Evolutionary conservation across 73 alveolate genomes (phyloP).

Genomic region (Tetrahymena borealis): DNA sequence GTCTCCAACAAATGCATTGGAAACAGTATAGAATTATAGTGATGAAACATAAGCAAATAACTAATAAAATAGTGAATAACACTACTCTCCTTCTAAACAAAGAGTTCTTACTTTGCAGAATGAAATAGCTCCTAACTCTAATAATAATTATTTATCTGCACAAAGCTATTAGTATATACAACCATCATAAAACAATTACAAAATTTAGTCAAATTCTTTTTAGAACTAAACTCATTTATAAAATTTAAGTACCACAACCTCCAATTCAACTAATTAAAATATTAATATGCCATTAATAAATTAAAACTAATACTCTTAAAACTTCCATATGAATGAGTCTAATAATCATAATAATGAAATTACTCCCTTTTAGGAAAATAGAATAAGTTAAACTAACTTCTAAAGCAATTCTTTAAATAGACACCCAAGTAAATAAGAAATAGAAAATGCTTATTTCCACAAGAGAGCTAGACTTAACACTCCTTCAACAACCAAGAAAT

Average conservation of each 20-base stretch:
- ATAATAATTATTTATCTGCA: not conserved
- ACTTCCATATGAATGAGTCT: no score
- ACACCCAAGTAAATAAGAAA: not conserved
- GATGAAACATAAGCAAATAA: not conserved
- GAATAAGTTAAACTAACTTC: not conserved
- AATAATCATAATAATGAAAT: not conserved
- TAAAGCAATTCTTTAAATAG: not conserved
- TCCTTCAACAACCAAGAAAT: not conserved
- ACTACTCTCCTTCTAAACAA: not conserved
- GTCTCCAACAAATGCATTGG: not conserved
- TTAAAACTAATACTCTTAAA: no score
- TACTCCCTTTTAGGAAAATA: not conserved
- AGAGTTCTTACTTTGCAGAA: not conserved
- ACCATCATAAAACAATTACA: not conserved
- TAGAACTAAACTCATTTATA: no score
- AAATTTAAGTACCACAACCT: no score
- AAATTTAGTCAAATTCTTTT: no score
- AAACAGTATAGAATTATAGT: not conserved
- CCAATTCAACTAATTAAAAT: not conserved
- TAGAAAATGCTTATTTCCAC: not conserved
- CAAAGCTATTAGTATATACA: not conserved
- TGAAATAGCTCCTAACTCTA: not conserved
- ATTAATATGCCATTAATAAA: not conserved
- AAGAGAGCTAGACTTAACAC: not conserved
- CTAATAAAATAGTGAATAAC: not conserved